Evolutionary conservation across 352 stramenopile species (phyloP).

Genomic region (Phytophthora brassicae): DNA sequence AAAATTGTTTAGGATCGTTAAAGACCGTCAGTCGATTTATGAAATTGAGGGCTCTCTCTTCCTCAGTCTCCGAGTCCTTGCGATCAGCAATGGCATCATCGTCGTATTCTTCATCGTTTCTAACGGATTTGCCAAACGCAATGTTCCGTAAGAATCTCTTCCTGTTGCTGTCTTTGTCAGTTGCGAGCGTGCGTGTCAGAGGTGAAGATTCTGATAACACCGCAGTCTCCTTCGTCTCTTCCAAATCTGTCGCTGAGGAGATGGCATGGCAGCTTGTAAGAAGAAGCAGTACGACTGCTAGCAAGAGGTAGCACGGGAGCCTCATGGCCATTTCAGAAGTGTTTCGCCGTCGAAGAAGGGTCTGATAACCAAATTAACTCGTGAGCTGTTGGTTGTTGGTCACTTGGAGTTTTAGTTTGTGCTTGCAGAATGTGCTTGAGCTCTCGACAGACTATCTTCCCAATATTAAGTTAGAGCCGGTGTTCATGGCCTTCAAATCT

Average conservation of each 20-base stretch:
- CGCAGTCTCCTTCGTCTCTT: not conserved
- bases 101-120: not conserved
- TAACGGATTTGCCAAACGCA: not conserved
- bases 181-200: not conserved
- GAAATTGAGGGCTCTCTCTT: slow-evolving; percentile 10
- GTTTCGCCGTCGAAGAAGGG: not conserved
- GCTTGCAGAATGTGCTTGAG: not conserved
- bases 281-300: not conserved
- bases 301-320: not conserved
- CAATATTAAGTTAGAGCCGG: no score
- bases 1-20: slow-evolving; percentile 6
- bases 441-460: no score
- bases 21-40: no score
- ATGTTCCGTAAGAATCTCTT: slow-evolving; percentile 4
- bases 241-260: not conserved
- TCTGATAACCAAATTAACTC: not conserved
- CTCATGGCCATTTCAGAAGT: not conserved
- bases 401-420: no score
- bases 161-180: not conserved
- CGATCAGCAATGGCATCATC: not conserved
- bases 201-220: not conserved
- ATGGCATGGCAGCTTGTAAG: not conserved
- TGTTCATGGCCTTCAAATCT: no score
- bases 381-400: no score
- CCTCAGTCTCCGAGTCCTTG: not conserved